Evolutionary conservation across 116 monocot species (phyloP), one percentile per base, ranked within the genome.

Genomic region (Trichopus zeylanicus): DNA sequence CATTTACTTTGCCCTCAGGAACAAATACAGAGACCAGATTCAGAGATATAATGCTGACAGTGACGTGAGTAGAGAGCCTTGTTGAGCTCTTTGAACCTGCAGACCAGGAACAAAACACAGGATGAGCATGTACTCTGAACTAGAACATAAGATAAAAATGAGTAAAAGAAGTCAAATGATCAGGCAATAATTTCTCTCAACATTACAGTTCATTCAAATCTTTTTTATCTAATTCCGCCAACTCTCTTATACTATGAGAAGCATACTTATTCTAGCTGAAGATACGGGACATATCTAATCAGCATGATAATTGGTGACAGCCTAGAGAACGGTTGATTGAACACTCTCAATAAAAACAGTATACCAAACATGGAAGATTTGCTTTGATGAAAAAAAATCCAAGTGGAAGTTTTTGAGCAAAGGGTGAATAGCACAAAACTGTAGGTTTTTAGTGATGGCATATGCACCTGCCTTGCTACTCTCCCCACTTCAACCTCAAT

Each of bases 401-500:
- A n/a, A n/a, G n/a, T n/a, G n/a, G n/a, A n/a, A n/a, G n/a, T n/a
- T n/a, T n/a, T n/a, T n/a, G n/a, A n/a, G n/a, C n/a, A 8, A 33
- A 33, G 6, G 8, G 8, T 33, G 8, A 33, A 33, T 33, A 33
- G 4, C 8, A 8, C 4, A 33, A 33, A 33, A 5, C 4, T 4
- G 23, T 23, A 51, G 4, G 13, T 57, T 57, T 34, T 20, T 21
- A 57, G 57, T 31, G 33, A 34, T 20, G 10, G 12, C 57, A 34
- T 34, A 21, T 57, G 57, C 57, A 57, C 57, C 57, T 57, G 57
- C 57, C 57, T 57, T 57, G 31, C 34, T 33, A 57, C 57, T 57
- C n/a, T 57, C 23, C 57, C 57, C 9, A 31, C 57, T 21, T 8
- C 57, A 57, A 57, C 20, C 33, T 57, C 33, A 20, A 57, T 34